Evolutionary conservation across 2,329 filamentous ascomycete species (phyloP), one percentile per base, ranked within the genome.

Genomic region (Pseudofabraea citricarpa): DNA sequence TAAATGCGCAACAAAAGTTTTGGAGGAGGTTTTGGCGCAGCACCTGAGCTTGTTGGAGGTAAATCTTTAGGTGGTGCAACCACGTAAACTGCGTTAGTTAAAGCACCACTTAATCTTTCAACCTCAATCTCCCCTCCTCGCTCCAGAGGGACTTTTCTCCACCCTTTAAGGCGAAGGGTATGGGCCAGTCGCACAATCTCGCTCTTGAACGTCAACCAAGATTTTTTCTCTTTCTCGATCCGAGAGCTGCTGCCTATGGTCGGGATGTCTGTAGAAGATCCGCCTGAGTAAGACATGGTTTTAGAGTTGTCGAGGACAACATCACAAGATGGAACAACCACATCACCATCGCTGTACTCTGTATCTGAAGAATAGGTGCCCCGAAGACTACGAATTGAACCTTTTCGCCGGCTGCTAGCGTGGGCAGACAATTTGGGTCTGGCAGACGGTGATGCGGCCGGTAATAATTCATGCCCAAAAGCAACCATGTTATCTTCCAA

Each of bases 41-140:
- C 51, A 54, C 41, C 56, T 20, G 52, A 63, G 43, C 56, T 51
- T 6, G 61, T 61, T 35, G 64, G 57, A 24, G 70, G 66, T 9
- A 90, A 54, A 26, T 85, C 73, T 29, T 77, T 70, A 0, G 91
- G 90, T 2, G 91, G 90, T 2, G 81, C 85, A 18, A 97, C 90
- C 40, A 95, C 90, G 60, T 97, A 98, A 26, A 98, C 90, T 9
- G 91, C 90, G 61, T 98, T 98, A 16, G 93, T 98, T 53, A 98
- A 68, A 7, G 93, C 93, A 48, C 93, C 93, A 62, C 91, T 96
- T 21, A 94, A 71, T 39, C 87, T 77, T 64, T 87, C 77, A 5
- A 93, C 84, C 2, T 75, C 74, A 50, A 93, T 82, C 27, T 71
- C 72, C 40, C 80, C 77, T 51, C 85, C 86, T 50, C 73, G 71